Base-by-base conservation (phyloP, 23 red algal genomes). In the Gracilaria gracilis region DNA sequence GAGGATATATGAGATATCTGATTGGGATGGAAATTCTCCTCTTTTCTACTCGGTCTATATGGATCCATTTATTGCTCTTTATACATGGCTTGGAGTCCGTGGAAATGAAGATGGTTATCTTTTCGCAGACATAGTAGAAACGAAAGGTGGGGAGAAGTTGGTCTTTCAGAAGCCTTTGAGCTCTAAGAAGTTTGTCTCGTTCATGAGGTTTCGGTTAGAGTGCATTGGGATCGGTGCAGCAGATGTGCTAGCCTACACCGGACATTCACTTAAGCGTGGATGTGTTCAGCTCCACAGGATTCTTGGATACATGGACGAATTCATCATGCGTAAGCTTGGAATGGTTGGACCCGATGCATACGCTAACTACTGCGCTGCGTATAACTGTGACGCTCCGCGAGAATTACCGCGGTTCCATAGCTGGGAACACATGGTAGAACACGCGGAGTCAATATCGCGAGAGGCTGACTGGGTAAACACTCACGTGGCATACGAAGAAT, bases 1-100 rank as follows among this genome's bases (percentile, higher is more conserved):
- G 20, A 59, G 58, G n/a, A 12, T 32, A 37, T 88, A 88, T 59
- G 46, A 57, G 17, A 57, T 88, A 11, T 27, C 59, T 57, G 69
- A 75, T 21, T 88, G 85, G 69, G 46, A 55, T 6, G 67, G 69
- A 9, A 88, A 71, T 37, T 0, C 0, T n/a, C 1, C 40, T 61
- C 32, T 0, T 32, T 58, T 23, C 12, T 11, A 46, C 70, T 88
- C 85, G 23, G 29, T 77, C 23, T 64, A 75, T 27, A 50, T 88
- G 46, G 85, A 88, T 61, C 69, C 85, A 40, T 62, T 76, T 32
- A 57, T 78, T 47, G 69, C 70, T 59, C 37, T 64, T 2, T 64
- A 75, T 53, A 38, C 50, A n/a, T 77, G 85, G 65, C 12, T 77
- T 29, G 8, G 16, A 7, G 38, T 59, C 17, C 46, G 67, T 28